Base-by-base conservation (phyloP, 345 rosid species). In the Mallotus nudiflorus region DNA sequence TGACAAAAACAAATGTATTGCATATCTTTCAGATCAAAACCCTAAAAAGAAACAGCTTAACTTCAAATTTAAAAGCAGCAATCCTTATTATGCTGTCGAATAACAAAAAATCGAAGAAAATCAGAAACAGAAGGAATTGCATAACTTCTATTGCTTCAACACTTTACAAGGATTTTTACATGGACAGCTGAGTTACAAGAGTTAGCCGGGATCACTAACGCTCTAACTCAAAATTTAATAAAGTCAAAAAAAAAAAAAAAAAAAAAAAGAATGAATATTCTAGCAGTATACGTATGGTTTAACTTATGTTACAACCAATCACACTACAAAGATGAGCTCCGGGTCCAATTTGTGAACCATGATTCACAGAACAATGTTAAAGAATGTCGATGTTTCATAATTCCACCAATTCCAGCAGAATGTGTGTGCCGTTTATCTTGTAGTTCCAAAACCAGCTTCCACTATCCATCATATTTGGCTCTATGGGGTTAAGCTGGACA, bases 381-480 rank as follows among this genome's bases (percentile, higher is more conserved):
- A n/a, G 54, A 44, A 61, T 57, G 25, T 42, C 37, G n/a, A 63
- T 37, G 42, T 67, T 66, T 78, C 69, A 84, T 55, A 60, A 50
- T 68, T 84, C 91, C 22, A 83, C 77, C 77, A 80, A 53, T 75
- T 90, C 89, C 85, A 94, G 76, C 49, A 48, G 75, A 80, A 90
- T 85, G 83, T 83, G 88, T 29, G 82, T 24, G 60, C 87, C 90
- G 0, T 84, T 63, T 58, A 85, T 68, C 74, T 82, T 65, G 91
- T 88, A 91, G 68, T 84, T 85, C 99, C 97, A 94, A 55, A 83
- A 83, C 97, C 97, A 91, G 83, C 90, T 91, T 77, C 99, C 97
- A 29, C 78, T 83, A 63, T 90, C 89, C 79, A 78, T 78, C 82
- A 72, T 52, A 45, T 69, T 78, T 31, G 75, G 74, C 57, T 86